Evolutionary conservation across 2,329 filamentous ascomycete genomes (phyloP), one percentile per base, ranked within the genome.

Genomic region (Diplodia corticola): DNA sequence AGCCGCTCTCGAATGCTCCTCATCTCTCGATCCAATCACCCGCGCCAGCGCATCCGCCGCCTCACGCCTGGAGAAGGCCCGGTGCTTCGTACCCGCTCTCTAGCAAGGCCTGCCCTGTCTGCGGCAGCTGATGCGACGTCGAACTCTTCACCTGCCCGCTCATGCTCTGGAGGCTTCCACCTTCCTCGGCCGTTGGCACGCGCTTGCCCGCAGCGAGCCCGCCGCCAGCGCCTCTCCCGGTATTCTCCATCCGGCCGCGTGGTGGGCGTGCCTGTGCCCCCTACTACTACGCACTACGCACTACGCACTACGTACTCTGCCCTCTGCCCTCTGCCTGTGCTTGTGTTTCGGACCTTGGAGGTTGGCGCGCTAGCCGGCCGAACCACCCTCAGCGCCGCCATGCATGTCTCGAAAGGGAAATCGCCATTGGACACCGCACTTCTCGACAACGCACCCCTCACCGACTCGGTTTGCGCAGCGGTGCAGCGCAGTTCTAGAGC

Each of bases 381-480:
- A 17, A 48, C 22, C 26, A 35, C 40, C 28, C n/a, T 13, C 57
- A 49, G 3, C 28, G 40, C 24, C 57, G 57, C 40, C 33, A 61
- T 60, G 26, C 57, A 61, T 61, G 57, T 61, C 57, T 61, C 57
- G 57, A 61, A 61, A 49, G 44, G 57, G 57, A 22, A 61, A 61
- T 61, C 26, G 26, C 44, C 44, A 49, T 61, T 49, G 57, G 57
- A 35, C 57, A 61, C 57, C 26, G 57, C 57, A 49, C 40, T 26
- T 46, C 17, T 22, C 44, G 17, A 61, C 57, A 48, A 10, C 57
- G 57, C 44, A 61, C 44, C 26, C 44, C 44, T 61, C 57, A 60
- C 57, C 57, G 57, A 49, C 57, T 61, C 44, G 24, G 13, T 24
- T 28, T 17, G 37, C 5, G 28, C 55, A 24, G n/a, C 9, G 35